Evolutionary conservation across 2,329 filamentous ascomycete genomes (phyloP).

Genomic region (Talaromyces sp.): DNA sequence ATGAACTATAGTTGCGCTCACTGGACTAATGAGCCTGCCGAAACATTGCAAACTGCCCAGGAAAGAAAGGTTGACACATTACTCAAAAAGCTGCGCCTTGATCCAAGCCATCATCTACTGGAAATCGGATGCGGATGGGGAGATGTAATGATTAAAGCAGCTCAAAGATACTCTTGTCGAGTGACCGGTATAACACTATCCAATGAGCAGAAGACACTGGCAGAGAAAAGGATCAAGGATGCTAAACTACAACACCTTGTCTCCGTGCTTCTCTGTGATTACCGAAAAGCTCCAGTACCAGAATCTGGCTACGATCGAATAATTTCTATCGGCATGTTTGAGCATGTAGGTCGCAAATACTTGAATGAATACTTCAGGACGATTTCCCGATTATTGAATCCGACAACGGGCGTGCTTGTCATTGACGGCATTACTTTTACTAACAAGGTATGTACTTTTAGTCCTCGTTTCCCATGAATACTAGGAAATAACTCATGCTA

Average conservation of each 20-base stretch:
- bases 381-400: conserved; percentile 62
- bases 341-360: conserved; percentile 67
- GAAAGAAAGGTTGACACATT: conserved; percentile 58
- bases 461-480: background rate
- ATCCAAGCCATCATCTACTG: conserved; percentile 63
- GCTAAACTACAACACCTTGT: conserved; percentile 61
- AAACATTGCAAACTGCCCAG: conserved; percentile 52
- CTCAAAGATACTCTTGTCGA: conserved; percentile 61
- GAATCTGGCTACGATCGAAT: conserved; percentile 63
- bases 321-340: conserved; percentile 74
- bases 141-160: conserved; percentile 68
- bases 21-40: conserved; percentile 53
- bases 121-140: conserved; percentile 77
- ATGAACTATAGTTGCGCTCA: conserved; percentile 54
- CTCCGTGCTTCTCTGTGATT: conserved; percentile 65
- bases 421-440: conserved; percentile 76
- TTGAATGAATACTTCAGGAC: conserved; percentile 65
- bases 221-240: conserved; percentile 60
- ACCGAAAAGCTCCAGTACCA: conserved; percentile 58
- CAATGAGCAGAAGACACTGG: conserved; percentile 65
- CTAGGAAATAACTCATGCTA: background rate
- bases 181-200: conserved; percentile 68
- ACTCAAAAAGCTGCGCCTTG: conserved; percentile 54
- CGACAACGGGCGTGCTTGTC: conserved; percentile 50
- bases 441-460: conserved; percentile 44